Percentiles rank a stretch among this genome's conserved stretches.
These are phyloP conservation scores for Tuber melanosporum DNA, from an alignment of 495 filamentous ascomycete species.

Conservation along the genomic window DNA sequence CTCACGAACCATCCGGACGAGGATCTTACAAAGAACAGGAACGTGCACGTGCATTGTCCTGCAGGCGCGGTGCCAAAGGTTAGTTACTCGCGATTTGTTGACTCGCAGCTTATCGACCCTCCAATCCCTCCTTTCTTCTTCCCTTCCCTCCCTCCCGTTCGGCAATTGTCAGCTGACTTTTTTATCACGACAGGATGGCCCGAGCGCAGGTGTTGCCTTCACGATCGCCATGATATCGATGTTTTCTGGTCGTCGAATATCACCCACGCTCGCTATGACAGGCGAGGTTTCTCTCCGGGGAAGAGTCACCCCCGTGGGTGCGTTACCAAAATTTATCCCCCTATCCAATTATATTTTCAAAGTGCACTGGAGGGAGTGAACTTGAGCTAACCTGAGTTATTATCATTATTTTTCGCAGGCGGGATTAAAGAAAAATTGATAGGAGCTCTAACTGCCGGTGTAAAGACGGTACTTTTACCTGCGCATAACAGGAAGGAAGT, in stretches of 20 bases:
- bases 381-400: constrained; percentile 7
- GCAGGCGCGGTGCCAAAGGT: constrained; percentile 90
- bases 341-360: constrained; percentile 17
- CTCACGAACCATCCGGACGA: constrained; percentile 71
- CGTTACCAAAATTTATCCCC: constrained; percentile 12
- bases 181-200: constrained; percentile 43
- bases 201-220: constrained; percentile 85
- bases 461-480: constrained; percentile 88
- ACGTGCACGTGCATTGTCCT: constrained; percentile 94
- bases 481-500: constrained; percentile 87
- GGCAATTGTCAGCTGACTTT: constrained; percentile 33
- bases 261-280: constrained; percentile 94
- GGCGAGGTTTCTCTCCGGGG: constrained; percentile 88
- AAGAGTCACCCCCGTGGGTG: constrained; percentile 55
- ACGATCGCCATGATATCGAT: constrained; percentile 87
- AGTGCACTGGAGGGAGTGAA: neutral
- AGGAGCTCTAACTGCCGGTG: constrained; percentile 83
- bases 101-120: constrained; percentile 34
- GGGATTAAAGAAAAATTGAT: constrained; percentile 99
- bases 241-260: constrained; percentile 80
- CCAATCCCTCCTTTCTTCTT: constrained; percentile 2
- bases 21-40: constrained; percentile 93
- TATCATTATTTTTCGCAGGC: constrained; percentile 52
- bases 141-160: constrained; percentile 7
- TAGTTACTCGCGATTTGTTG: constrained; percentile 33